These are phyloP conservation scores for Penicillium sumatraense DNA, from an alignment of 2,329 filamentous ascomycete genomes.

Conservation along the genomic window DNA sequence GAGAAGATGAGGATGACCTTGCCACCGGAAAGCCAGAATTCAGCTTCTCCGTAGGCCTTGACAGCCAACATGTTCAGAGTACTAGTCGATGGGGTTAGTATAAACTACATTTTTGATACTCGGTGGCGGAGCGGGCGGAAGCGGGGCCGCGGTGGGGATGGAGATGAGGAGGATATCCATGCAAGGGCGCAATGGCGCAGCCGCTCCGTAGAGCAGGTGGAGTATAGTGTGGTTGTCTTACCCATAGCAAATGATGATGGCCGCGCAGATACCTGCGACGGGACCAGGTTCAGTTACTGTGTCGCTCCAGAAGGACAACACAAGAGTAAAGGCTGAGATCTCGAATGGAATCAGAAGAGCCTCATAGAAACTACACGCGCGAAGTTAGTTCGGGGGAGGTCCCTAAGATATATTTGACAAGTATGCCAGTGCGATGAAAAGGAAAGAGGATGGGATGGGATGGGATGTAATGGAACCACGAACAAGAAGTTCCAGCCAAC, in stretches of 20 bases:
- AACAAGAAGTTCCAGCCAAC: constrained; percentile 54
- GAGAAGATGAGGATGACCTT: constrained; percentile 72
- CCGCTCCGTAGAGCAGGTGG: background rate
- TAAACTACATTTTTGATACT: background rate
- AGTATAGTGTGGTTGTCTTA: constrained; percentile 13
- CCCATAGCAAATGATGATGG: constrained; percentile 32
- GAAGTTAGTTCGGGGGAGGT: background rate
- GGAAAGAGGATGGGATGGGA: background rate
- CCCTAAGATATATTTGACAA: too few relatives aligned
- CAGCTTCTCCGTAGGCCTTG: constrained; percentile 71
- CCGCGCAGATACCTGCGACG: constrained; percentile 39
- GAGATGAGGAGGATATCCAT: too few relatives aligned
- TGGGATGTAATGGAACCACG: constrained; percentile 6
- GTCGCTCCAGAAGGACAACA: constrained; percentile 47
- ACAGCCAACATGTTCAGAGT: constrained; percentile 71
- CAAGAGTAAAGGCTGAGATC: constrained; percentile 47
- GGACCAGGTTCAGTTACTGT: constrained; percentile 36
- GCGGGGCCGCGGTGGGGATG: background rate
- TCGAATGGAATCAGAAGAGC: constrained; percentile 47
- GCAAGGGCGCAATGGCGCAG: background rate
- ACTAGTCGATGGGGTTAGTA: constrained; percentile 30
- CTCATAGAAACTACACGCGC: constrained; percentile 40
- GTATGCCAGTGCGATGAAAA: too few relatives aligned
- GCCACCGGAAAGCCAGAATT: constrained; percentile 51
- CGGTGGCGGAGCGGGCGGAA: background rate